These are phyloP conservation scores for Glebionis coronaria DNA, from an alignment of 129 eudicot genomes.

Conservation along the genomic window DNA sequence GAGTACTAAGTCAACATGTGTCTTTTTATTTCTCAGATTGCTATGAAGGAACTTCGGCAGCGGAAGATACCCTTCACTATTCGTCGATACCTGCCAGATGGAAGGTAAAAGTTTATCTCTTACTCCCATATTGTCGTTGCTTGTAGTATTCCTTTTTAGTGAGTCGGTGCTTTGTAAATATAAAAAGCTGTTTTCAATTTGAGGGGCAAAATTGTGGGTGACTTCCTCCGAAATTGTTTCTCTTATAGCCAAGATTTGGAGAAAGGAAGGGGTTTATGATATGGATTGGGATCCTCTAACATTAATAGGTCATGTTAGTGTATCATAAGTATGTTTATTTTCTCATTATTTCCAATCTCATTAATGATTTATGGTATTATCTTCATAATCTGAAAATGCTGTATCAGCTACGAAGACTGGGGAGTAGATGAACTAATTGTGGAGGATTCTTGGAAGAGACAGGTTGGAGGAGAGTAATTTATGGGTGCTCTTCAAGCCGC, in stretches of 20 bases:
- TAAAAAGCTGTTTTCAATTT: too few relatives aligned
- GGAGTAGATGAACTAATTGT: constrained; percentile 94
- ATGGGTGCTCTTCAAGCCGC: background rate
- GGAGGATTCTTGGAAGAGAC: constrained; percentile 98
- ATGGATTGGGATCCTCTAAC: too few relatives aligned
- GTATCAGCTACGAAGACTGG: constrained; percentile 88
- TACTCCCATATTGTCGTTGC: background rate
- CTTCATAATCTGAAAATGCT: too few relatives aligned
- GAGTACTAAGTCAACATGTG: background rate
- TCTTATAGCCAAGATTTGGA: too few relatives aligned
- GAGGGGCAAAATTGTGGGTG: background rate
- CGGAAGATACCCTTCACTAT: constrained; percentile 91
- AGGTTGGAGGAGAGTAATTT: constrained; percentile 79
- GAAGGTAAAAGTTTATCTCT: constrained; percentile 52
- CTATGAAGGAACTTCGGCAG: constrained; percentile 90
- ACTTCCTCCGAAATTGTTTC: too few relatives aligned
- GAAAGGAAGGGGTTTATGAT: too few relatives aligned
- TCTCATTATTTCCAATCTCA: background rate
- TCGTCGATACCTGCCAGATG: constrained; percentile 90
- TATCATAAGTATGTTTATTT: too few relatives aligned
- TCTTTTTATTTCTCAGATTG: constrained; percentile 46
- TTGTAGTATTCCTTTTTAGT: background rate
- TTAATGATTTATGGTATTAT: background rate
- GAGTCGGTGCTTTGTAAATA: too few relatives aligned
- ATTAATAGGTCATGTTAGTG: too few relatives aligned